Evolutionary conservation across 352 stramenopile species (phyloP), one percentile per base, ranked within the genome.

Genomic region (Phytopythium kandeliae): DNA sequence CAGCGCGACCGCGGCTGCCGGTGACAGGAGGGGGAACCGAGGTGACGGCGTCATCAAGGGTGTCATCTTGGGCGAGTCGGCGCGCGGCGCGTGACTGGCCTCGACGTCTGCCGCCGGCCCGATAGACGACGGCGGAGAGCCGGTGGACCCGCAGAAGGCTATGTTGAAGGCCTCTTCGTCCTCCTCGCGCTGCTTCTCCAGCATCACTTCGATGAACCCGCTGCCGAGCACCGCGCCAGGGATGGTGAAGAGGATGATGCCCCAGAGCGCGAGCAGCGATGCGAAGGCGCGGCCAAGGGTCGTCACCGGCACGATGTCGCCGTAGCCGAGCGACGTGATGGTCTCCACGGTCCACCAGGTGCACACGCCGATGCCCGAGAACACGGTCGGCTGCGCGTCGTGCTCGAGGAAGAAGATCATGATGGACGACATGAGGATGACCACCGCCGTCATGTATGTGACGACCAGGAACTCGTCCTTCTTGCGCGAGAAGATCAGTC

Each of bases 351-450:
- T 62, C 75, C 75, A 86, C 75, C 75, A 86, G 17, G 75, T 55
- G 33, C 60, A 75, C 6, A 71, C 60, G 15, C 71, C 60, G 42
- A 86, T 69, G 58, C 51, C 79, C 6, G 74, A 67, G 36, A 85
- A 85, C 8, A 73, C 52, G 10, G 47, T 61, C 3, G 75, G 74
- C 51, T 86, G 74, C 3, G 66, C 63, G 22, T 48, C 34, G 48
- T 82, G 67, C 61, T 86, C 74, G 24, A 86, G 44, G 34, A 85
- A 86, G 58, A 78, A 85, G 54, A 86, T 83, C 41, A 78, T 56
- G 33, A 78, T 70, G 8, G 75, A 82, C n/a, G 71, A 67, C 9
- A 71, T 78, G 35, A 86, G 67, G 19, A 86, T 58, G 9, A 85
- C 51, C 19, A 86, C 57, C 7, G 65, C 60, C 6, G 71, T 79